Percentiles rank a stretch among this genome's conserved stretches.
phyloP scores from a whole-genome alignment of 257 asterid genomes.

The Ballota nigra region DNA sequence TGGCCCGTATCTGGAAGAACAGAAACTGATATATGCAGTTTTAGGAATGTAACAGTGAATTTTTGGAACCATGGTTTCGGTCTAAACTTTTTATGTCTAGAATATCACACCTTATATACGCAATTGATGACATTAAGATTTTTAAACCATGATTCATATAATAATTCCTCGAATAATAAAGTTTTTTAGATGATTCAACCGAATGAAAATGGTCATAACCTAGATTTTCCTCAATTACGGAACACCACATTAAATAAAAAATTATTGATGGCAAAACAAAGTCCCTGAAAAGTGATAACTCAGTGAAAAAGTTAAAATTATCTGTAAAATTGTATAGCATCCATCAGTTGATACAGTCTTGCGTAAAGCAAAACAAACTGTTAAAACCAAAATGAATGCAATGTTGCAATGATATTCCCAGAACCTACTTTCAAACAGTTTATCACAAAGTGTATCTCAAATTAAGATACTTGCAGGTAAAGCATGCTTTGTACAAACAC shows the following conservation, averaged over 20 bases:
- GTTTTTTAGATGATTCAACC: not conserved
- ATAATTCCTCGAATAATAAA: not conserved
- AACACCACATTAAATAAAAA: not conserved
- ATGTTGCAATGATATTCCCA: not conserved
- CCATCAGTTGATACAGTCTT: not conserved
- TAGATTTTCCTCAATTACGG: not conserved
- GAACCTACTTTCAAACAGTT: not conserved
- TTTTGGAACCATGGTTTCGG: not conserved
- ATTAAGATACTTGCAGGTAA: not conserved
- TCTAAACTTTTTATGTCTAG: not conserved
- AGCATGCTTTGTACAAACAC: not conserved
- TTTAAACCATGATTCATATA: not conserved
- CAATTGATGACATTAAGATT: not conserved
- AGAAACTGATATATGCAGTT: not conserved
- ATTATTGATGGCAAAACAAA: not conserved
- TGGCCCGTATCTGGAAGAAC: not conserved
- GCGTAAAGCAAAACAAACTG: not conserved
- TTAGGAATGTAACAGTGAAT: not conserved
- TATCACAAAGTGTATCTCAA: not conserved
- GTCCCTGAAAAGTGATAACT: not conserved
- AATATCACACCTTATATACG: not conserved
- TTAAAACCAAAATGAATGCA: not conserved
- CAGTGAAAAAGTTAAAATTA: not conserved
- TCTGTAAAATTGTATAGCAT: not conserved
- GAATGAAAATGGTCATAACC: not conserved